Base-by-base conservation (phyloP, 768 basidiomycete genomes). In the Paxillus ammoniavirescens region DNA sequence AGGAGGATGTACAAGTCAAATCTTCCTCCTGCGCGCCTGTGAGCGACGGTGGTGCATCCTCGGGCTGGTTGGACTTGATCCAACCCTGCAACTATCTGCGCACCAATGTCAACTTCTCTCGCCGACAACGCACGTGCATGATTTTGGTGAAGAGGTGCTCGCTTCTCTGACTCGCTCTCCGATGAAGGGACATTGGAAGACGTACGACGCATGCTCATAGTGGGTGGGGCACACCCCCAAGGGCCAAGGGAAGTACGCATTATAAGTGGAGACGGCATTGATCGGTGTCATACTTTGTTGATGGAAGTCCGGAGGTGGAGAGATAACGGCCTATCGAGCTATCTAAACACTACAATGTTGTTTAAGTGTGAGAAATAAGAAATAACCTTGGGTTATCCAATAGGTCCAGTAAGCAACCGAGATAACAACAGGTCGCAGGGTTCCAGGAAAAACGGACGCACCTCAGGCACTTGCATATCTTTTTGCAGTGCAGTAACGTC, bases 1-100 rank as follows among this genome's bases (percentile, higher is more conserved):
- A 86, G 86, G 35, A 89, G 65, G 23, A 89, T 81, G 65, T 86
- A 80, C 55, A 69, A 67, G 67, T 88, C 87, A 41, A 41, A 89
- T 87, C 67, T 89, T 87, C 61, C 68, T 75, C 55, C 80, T 77
- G 41, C 7, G 38, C 42, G 4, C 18, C 8, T 38, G 17, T 15
- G 18, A 49, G 30, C 33, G 26, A 28, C 14, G 31, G 13, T 14
- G 23, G 5, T 41, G n/a, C 3, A 26, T 6, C 15, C 21, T 31
- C 10, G 13, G 0, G 38, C 14, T 47, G 21, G 17, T 33, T 0
- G 8, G 42, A 2, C 3, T 4, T 26, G 26, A n/a, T n/a, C n/a
- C 12, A 75, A 63, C 8, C 79, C 79, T 10, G 79, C 75, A 13
- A 77, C 76, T 26, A 87, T 69, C 57, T 77, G 77, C 26, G 86